Conservation (phyloP, 148 eudicot genomes). For the Diospyros kaki region DNA sequence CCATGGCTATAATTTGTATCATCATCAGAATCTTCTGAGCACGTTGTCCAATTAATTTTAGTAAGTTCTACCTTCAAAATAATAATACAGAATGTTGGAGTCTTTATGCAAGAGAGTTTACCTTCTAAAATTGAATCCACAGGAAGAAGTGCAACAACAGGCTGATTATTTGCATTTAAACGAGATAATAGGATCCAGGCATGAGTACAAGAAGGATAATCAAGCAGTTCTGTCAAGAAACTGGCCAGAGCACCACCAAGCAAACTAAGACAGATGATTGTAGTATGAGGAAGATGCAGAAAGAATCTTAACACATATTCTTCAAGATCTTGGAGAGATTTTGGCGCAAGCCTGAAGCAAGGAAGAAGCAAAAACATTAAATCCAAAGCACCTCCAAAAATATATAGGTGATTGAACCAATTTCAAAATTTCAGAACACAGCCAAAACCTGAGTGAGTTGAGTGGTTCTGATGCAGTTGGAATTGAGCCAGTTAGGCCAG, state of each 20-base stretch:
- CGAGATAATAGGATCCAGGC: slow-evolving; percentile 75
- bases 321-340: slow-evolving; percentile 43
- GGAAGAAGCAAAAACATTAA: not conserved
- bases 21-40: slow-evolving; percentile 29
- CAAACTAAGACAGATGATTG: slow-evolving; percentile 71
- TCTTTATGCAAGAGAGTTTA: not conserved
- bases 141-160: slow-evolving; percentile 63
- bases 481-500: slow-evolving; percentile 23
- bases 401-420: not conserved
- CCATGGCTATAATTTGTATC: slow-evolving; percentile 26
- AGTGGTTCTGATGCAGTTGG: slow-evolving; percentile 17
- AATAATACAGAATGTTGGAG: not conserved
- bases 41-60: not conserved
- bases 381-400: no score
- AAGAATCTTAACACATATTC: slow-evolving; percentile 44
- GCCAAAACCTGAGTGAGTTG: slow-evolving; percentile 37
- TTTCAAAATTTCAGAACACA: slow-evolving; percentile 3
- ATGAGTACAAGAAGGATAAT: slow-evolving; percentile 24
- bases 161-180: slow-evolving; percentile 58
- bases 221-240: slow-evolving; percentile 51
- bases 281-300: slow-evolving; percentile 53
- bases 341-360: slow-evolving; percentile 56
- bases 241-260: slow-evolving; percentile 55
- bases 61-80: not conserved
- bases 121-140: slow-evolving; percentile 35